phyloP scores from a whole-genome alignment of 371 early-diverging fungal species.

The Dichotomocladium elegans region DNA sequence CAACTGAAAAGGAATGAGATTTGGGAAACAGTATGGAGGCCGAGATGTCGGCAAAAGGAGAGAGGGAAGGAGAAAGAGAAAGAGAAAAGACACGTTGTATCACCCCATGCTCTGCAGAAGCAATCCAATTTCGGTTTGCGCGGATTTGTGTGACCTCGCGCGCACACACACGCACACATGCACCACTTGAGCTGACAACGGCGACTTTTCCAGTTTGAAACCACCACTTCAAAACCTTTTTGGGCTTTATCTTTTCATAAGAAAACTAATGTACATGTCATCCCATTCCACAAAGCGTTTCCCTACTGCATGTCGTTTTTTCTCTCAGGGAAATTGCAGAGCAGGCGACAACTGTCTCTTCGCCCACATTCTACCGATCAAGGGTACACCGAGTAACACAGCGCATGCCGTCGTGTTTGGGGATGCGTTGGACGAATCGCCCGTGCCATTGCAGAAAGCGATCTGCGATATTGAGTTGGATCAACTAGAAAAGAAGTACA shows the following conservation, averaged over 20 bases:
- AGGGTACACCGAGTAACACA: conserved; percentile 17
- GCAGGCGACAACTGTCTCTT: conserved; percentile 44
- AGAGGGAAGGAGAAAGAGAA: background rate
- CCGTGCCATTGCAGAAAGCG: conserved; percentile 16
- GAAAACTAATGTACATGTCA: conserved; percentile 14
- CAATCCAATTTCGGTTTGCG: too few species aligned
- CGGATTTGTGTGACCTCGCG: too few species aligned
- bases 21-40: background rate
- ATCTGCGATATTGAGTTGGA: conserved; percentile 38
- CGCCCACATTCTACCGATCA: conserved; percentile 42
- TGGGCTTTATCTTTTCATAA: background rate
- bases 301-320: conserved; percentile 45
- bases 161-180: too few species aligned
- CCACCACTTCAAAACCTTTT: background rate
- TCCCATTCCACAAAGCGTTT: conserved; percentile 31
- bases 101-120: too few species aligned
- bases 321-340: conserved; percentile 43
- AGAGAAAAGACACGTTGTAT: background rate
- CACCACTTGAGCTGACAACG: too few species aligned
- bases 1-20: conserved; percentile 8
- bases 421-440: conserved; percentile 8
- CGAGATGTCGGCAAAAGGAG: conserved; percentile 8
- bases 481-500: conserved; percentile 35
- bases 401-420: conserved; percentile 17
- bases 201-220: too few species aligned